Base-by-base conservation (phyloP, 495 filamentous ascomycete species). In the Aspergillus affinis region DNA sequence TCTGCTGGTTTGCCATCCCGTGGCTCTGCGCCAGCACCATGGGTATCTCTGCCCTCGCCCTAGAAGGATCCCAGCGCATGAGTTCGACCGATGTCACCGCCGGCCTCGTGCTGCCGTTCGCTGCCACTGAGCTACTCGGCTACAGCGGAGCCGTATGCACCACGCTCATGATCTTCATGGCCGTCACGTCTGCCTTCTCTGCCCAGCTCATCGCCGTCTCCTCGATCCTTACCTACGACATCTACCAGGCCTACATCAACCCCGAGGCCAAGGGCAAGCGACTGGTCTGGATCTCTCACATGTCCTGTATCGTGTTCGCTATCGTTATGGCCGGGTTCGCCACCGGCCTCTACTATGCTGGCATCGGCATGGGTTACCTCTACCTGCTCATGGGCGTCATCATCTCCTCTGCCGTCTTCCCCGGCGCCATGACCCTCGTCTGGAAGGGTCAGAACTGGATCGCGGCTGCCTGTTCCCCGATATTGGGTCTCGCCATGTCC, bases 1-100 rank as follows among this genome's bases (percentile, higher is more conserved):
- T 97, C 2, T 87, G 82, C 65, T 98, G 93, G 93, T 97, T 98
- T 59, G 93, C 93, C 8, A 96, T 98, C 57, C 93, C 93, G 19
- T 98, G 92, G 92, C 82, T 97, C 20, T 88, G 84, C 32, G 92
- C 93, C 4, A 97, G 89, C 10, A 97, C 93, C 17, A 92, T 97
- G 90, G 93, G 93, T 30, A 83, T 97, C n/a, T 86, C 91, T 13
- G 91, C 88, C 9, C 83, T 97, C 21, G 90, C 92, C 4, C 80
- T 97, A 7, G 91, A 98, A 66, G 81, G 79, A 48, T 85, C 88
- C 48, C 71, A 84, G 62, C 82, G 91, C 17, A 90, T 98, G 83
- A 71, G 82, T 18, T 78, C 83, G 3, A 80, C 77, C 12, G 92
- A 97, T 61, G 91, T 98, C 2, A 87, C 81, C 21, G 91, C 93